These are phyloP conservation scores for Gyrodon lividus DNA, from an alignment of 768 basidiomycete genomes.

Conservation along the genomic window DNA sequence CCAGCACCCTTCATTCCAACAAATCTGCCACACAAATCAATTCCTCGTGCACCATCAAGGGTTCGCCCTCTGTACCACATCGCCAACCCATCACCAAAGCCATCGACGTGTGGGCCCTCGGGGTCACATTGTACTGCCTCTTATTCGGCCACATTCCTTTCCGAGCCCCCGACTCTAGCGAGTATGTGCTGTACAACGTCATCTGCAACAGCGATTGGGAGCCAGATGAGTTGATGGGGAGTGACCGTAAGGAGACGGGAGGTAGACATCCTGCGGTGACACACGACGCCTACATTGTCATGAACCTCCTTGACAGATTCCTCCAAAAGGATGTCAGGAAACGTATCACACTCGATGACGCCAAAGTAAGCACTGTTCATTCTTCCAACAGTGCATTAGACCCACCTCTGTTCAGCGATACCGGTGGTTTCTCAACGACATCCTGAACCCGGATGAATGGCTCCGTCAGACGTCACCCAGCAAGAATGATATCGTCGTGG, in stretches of 20 bases:
- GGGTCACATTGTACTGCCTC: conserved; percentile 92
- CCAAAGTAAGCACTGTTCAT: conserved; percentile 60
- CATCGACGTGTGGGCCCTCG: conserved; percentile 97
- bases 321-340: conserved; percentile 76
- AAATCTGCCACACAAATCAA: conserved; percentile 31
- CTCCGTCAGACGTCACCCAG: conserved; percentile 57
- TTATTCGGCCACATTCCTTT: conserved; percentile 89
- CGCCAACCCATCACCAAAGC: conserved; percentile 78
- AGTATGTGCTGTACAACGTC: conserved; percentile 76
- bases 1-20: conserved; percentile 31
- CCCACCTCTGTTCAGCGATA: conserved; percentile 41
- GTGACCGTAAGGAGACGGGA: conserved; percentile 62
- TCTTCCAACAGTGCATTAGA: not conserved
- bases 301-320: conserved; percentile 70
- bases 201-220: conserved; percentile 79
- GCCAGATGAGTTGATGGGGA: conserved; percentile 68
- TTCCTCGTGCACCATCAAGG: conserved; percentile 29
- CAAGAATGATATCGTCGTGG: conserved; percentile 47
- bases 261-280: conserved; percentile 48
- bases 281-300: conserved; percentile 59
- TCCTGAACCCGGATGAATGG: conserved; percentile 70
- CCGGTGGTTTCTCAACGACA: conserved; percentile 67
- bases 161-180: conserved; percentile 49
- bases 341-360: conserved; percentile 75
- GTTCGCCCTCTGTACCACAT: conserved; percentile 18